Evolutionary conservation across 83 land plant genomes (phyloP).

Genomic region (Larix sibirica): DNA sequence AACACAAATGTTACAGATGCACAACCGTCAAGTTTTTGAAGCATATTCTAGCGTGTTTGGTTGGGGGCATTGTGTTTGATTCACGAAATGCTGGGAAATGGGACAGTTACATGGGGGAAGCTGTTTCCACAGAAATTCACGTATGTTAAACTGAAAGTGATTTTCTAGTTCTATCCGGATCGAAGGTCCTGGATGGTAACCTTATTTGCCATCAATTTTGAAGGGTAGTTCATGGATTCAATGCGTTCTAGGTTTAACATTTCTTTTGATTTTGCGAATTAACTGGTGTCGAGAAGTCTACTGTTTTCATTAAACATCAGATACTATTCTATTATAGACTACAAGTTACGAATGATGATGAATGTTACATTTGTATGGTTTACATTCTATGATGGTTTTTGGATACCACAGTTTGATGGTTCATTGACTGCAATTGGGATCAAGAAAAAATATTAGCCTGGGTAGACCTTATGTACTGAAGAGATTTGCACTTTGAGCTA

Average conservation of each 20-base stretch:
- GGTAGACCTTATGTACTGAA: not conserved
- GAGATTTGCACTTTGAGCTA: not conserved
- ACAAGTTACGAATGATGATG: not conserved
- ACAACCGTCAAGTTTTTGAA: not conserved
- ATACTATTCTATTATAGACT: not conserved
- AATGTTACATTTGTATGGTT: not conserved
- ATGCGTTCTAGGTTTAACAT: not conserved
- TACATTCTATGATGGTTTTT: not conserved
- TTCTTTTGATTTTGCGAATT: not conserved
- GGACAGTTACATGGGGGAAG: not conserved
- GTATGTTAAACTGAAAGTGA: not conserved
- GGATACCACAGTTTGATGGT: not conserved
- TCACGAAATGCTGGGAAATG: not conserved
- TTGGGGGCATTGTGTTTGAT: not conserved
- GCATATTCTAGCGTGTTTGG: not conserved
- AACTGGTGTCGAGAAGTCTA: not conserved
- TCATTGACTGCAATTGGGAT: not conserved
- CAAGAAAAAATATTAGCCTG: not conserved
- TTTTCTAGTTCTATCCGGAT: not conserved
- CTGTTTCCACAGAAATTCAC: not conserved
- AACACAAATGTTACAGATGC: not conserved
- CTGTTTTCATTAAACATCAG: not conserved
- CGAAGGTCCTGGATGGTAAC: not conserved
- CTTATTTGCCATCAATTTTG: not conserved
- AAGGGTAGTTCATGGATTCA: not conserved